A percentile compares a stretch with the other conserved stretches of the same genome.
Conservation (phyloP, 2,329 filamentous ascomycete genomes). For the Ceratocystis papillata region DNA sequence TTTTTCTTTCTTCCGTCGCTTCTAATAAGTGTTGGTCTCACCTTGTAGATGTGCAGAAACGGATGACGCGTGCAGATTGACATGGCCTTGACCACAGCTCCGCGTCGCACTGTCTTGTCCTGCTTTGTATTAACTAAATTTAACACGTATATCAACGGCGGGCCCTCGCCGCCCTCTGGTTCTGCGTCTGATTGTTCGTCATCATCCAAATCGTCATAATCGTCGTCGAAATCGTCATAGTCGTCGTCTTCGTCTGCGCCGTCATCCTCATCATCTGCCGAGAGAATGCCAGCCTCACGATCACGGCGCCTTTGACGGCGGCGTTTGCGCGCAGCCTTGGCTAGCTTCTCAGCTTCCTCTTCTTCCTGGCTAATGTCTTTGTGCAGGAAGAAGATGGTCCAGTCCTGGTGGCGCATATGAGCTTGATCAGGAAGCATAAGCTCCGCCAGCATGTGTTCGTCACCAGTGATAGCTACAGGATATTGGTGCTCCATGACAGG, state of each 20-base stretch:
- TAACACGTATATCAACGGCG: slow-evolving; percentile 89
- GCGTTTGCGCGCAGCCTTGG: slow-evolving; percentile 42
- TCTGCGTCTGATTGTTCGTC: slow-evolving; percentile 50
- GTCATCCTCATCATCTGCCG: slow-evolving; percentile 35
- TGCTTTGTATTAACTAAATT: slow-evolving; percentile 98
- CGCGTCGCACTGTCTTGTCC: slow-evolving; percentile 84
- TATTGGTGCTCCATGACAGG: slow-evolving; percentile 99
- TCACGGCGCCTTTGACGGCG: slow-evolving; percentile 44
- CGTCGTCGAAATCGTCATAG: slow-evolving; percentile 37
- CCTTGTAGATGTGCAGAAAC: slow-evolving; percentile 98
- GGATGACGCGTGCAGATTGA: slow-evolving; percentile 96
- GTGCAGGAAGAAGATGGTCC: slow-evolving; percentile 98
- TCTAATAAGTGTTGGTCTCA: slow-evolving; percentile 29
- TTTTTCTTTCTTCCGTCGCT: no score
- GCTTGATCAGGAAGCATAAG: slow-evolving; percentile 97
- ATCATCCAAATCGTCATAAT: slow-evolving; percentile 32
- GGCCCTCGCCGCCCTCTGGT: slow-evolving; percentile 64
- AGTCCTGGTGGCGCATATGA: slow-evolving; percentile 88
- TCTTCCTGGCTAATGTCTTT: slow-evolving; percentile 81
- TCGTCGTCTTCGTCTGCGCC: slow-evolving; percentile 41
- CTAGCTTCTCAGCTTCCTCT: slow-evolving; percentile 60
- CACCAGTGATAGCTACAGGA: slow-evolving; percentile 84
- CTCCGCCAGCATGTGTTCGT: slow-evolving; percentile 96
- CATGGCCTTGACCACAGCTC: slow-evolving; percentile 95
- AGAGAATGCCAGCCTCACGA: slow-evolving; percentile 39